These are phyloP conservation scores for Suillus discolor DNA, from an alignment of 768 basidiomycete genomes.

Conservation along the genomic window DNA sequence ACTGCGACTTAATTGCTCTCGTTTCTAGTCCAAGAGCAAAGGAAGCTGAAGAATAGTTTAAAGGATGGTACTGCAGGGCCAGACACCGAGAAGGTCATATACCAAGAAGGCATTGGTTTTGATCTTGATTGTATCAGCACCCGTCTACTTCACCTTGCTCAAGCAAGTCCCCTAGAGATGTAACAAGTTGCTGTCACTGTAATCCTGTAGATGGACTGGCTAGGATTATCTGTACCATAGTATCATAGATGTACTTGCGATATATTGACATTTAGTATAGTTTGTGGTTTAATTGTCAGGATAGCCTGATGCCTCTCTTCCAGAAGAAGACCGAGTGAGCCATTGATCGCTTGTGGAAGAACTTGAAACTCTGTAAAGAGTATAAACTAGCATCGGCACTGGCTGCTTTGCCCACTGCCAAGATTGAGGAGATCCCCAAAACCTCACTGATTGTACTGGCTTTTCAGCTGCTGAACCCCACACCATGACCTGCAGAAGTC, in stretches of 20 bases:
- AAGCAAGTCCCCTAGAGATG: not conserved
- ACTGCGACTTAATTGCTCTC: not conserved
- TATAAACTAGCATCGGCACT: too few relatives aligned
- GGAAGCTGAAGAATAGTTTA: not conserved
- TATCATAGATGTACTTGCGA: not conserved
- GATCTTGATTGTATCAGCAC: not conserved
- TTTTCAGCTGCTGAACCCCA: too few relatives aligned
- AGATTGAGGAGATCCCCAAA: too few relatives aligned
- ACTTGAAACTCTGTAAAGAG: too few relatives aligned
- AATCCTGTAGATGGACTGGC: not conserved
- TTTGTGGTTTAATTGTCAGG: not conserved
- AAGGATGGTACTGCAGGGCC: not conserved
- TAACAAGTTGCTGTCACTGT: not conserved
- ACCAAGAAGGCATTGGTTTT: not conserved
- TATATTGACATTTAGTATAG: not conserved
- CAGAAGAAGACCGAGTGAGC: too few relatives aligned
- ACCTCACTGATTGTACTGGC: too few relatives aligned
- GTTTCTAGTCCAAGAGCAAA: slow-evolving; percentile 3
- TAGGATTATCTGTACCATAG: not conserved
- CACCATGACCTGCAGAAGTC: too few relatives aligned
- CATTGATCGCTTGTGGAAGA: too few relatives aligned
- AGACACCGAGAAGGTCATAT: slow-evolving; percentile 1
- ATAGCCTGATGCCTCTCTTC: too few relatives aligned
- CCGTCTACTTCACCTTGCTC: slow-evolving; percentile 1
- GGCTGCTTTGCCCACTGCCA: too few relatives aligned